Evolutionary conservation across 2,329 filamentous ascomycete species (phyloP).

Genomic region (Ceratocystis alfenasii): DNA sequence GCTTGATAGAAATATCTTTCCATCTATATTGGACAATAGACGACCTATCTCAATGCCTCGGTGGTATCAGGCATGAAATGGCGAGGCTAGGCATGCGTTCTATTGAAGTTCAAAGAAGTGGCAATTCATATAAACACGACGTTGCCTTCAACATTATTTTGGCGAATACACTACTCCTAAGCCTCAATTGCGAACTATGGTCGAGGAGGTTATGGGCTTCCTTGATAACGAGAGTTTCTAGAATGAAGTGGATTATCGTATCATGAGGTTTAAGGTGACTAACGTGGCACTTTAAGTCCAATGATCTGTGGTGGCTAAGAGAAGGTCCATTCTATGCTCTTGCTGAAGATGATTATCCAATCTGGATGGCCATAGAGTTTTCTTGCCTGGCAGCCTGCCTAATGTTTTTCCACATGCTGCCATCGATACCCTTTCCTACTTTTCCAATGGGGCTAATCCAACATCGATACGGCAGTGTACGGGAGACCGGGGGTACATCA

Average conservation of each 20-base stretch:
- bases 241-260: conserved; percentile 12
- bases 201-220: conserved; percentile 12
- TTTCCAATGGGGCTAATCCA: too few relatives aligned
- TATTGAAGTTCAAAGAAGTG: conserved; percentile 22
- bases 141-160: conserved; percentile 21
- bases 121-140: conserved; percentile 8
- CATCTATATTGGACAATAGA: conserved; percentile 22
- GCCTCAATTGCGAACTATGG: conserved; percentile 18
- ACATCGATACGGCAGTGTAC: conserved; percentile 18
- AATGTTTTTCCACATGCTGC: conserved; percentile 24
- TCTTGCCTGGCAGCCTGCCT: conserved; percentile 23
- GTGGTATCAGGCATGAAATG: conserved; percentile 15
- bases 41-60: conserved; percentile 15
- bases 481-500: conserved; percentile 17
- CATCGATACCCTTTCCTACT: conserved; percentile 9
- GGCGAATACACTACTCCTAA: conserved; percentile 20
- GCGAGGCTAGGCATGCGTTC: conserved; percentile 20
- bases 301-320: conserved; percentile 19
- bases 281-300: conserved; percentile 24
- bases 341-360: conserved; percentile 21
- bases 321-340: conserved; percentile 23
- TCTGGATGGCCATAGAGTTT: conserved; percentile 20
- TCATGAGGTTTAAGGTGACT: conserved; percentile 21
- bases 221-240: not conserved
- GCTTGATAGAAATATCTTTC: conserved; percentile 21